Evolutionary conservation across 371 early-diverging fungal genomes (phyloP).

Genomic region (Lichtheimia ornata): DNA sequence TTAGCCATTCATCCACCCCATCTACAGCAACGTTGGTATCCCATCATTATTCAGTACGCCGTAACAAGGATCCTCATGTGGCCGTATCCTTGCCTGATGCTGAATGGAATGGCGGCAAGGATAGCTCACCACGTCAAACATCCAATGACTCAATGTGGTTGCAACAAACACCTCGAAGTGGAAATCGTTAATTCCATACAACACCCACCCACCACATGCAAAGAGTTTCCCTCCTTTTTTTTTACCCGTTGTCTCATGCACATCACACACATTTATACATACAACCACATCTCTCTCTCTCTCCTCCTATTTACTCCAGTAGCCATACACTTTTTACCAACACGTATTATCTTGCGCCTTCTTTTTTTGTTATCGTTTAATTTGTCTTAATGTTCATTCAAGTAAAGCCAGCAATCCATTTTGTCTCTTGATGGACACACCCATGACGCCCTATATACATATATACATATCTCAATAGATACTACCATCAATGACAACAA

Average conservation of each 20-base stretch:
- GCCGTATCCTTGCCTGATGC: background rate
- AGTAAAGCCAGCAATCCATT: background rate
- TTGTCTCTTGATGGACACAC: slow-evolving; percentile 96
- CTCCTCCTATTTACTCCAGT: background rate
- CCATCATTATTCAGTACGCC: slow-evolving; percentile 8
- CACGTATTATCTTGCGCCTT: background rate
- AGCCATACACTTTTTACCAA: background rate
- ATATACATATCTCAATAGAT: too few species aligned
- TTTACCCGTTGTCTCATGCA: background rate
- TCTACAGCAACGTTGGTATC: slow-evolving; percentile 12
- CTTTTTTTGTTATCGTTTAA: background rate
- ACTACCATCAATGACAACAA: too few species aligned
- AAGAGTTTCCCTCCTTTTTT: background rate
- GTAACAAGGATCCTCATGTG: slow-evolving; percentile 7
- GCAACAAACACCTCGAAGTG: slow-evolving; percentile 22
- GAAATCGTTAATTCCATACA: slow-evolving; percentile 10
- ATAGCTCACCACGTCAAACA: slow-evolving; percentile 16
- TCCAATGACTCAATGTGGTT: slow-evolving; percentile 28
- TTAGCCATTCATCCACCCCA: slow-evolving; percentile 12
- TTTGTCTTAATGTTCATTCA: background rate
- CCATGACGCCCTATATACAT: too few species aligned
- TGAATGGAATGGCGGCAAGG: slow-evolving; percentile 8
- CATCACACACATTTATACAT: background rate
- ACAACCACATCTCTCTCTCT: background rate
- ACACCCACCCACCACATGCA: background rate